These are phyloP conservation scores for Lagerstroemia speciosa DNA, from an alignment of 345 rosid species.

Conservation along the genomic window DNA sequence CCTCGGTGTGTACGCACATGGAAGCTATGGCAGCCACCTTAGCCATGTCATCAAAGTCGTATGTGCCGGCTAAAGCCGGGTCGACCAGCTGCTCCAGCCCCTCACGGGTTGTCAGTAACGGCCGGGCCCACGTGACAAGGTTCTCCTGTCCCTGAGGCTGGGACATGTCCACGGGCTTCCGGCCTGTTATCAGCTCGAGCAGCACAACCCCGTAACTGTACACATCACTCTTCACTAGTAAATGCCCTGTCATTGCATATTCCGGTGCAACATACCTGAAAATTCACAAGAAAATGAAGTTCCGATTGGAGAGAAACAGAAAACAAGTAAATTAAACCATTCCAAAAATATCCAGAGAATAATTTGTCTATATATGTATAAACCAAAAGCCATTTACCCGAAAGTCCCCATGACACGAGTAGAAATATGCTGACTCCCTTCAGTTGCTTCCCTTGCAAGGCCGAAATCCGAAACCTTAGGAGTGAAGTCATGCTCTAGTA, in stretches of 20 bases:
- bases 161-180: constrained; percentile 99
- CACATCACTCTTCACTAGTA: constrained; percentile 96
- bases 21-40: constrained; percentile 98
- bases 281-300: not conserved
- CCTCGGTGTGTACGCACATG: constrained; percentile 96
- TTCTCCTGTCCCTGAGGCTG: constrained; percentile 96
- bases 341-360: too few relatives aligned
- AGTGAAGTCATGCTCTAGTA: constrained; percentile 82
- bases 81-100: constrained; percentile 83
- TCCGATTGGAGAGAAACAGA: too few relatives aligned
- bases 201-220: constrained; percentile 97
- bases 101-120: constrained; percentile 71
- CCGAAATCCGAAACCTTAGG: constrained; percentile 99
- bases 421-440: constrained; percentile 93
- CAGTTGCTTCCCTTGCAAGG: constrained; percentile 98
- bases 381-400: constrained; percentile 43
- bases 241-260: constrained; percentile 99
- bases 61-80: constrained; percentile 66
- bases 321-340: too few relatives aligned
- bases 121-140: constrained; percentile 97
- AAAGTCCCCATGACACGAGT: constrained; percentile 99
- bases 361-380: too few relatives aligned
- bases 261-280: constrained; percentile 98
- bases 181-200: constrained; percentile 93
- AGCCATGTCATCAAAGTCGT: constrained; percentile 86